These are phyloP conservation scores for Parsonsia alboflavescens DNA, from an alignment of 257 asterid genomes.

Conservation along the genomic window DNA sequence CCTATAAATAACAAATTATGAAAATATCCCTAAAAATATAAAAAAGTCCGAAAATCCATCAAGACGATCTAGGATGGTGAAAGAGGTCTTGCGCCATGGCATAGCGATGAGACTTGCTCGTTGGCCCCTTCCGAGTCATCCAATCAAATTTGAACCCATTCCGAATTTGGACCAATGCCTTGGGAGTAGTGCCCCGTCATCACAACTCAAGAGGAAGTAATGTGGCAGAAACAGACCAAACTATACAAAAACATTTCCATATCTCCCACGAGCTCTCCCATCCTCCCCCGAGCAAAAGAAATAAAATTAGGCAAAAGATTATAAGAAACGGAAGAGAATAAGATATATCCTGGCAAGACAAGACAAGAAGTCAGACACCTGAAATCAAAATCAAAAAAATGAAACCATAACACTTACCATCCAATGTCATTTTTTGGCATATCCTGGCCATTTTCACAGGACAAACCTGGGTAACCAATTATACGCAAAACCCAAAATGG, in stretches of 20 bases:
- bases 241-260: background rate
- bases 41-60: too few relatives aligned
- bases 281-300: background rate
- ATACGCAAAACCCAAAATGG: conserved; percentile 94
- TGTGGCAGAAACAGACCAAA: background rate
- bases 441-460: conserved; percentile 32
- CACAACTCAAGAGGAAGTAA: background rate
- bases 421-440: conserved; percentile 51
- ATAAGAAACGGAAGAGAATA: background rate
- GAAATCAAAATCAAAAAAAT: conserved; percentile 3
- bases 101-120: too few relatives aligned
- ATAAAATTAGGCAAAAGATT: background rate
- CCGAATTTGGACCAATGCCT: too few relatives aligned
- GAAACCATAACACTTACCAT: conserved; percentile 39
- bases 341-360: conserved; percentile 48
- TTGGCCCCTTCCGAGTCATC: too few relatives aligned
- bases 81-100: too few relatives aligned
- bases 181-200: too few relatives aligned
- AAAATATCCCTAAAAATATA: too few relatives aligned
- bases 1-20: too few relatives aligned
- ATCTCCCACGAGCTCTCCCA: too few relatives aligned
- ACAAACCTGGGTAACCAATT: conserved; percentile 73
- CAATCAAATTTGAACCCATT: too few relatives aligned
- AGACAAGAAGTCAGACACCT: conserved; percentile 18
- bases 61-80: too few relatives aligned